A percentile compares a stretch with the other conserved stretches of the same genome.
Evolutionary conservation across 805 yeast species (phyloP).

Genomic region (Spathaspora arborariae): DNA sequence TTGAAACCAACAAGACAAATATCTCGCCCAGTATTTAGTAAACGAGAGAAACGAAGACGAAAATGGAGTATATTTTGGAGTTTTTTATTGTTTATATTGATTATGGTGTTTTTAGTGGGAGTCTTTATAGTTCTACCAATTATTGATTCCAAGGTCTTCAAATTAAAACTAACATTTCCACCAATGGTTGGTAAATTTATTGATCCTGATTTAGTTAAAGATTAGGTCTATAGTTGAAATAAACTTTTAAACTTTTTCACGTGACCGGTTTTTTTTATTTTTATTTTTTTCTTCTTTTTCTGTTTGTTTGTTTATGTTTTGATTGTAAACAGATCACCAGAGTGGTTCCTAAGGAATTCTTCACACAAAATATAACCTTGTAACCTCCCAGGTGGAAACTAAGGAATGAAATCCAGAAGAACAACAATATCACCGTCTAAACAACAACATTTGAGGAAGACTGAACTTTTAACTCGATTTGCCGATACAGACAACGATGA

Average conservation of each 20-base stretch:
- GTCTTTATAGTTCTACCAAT: slow-evolving; percentile 46
- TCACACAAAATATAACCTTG: too few relatives aligned
- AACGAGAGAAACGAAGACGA: slow-evolving; percentile 31
- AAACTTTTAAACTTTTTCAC: not conserved
- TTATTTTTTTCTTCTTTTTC: not conserved
- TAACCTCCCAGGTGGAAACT: not conserved
- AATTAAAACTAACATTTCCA: not conserved
- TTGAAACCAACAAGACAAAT: slow-evolving; percentile 35
- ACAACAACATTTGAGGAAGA: not conserved
- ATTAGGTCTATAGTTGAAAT: not conserved
- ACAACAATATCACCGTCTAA: not conserved
- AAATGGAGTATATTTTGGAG: slow-evolving; percentile 37
- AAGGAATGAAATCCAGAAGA: not conserved
- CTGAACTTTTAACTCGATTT: slow-evolving; percentile 5
- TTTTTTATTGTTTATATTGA: slow-evolving; percentile 40
- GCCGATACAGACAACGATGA: slow-evolving; percentile 8
- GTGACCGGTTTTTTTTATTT: not conserved
- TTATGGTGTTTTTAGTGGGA: slow-evolving; percentile 35
- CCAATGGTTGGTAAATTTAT: not conserved
- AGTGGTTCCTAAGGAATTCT: too few relatives aligned
- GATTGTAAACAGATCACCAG: not conserved
- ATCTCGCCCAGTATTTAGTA: slow-evolving; percentile 35
- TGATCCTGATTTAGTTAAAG: not conserved
- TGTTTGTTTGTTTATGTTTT: not conserved
- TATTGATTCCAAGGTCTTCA: slow-evolving; percentile 20